A percentile compares a stretch with the other conserved stretches of the same genome.
phyloP scores from a whole-genome alignment of 139 green algal species.

The Tetradesmus lagerheimii region DNA sequence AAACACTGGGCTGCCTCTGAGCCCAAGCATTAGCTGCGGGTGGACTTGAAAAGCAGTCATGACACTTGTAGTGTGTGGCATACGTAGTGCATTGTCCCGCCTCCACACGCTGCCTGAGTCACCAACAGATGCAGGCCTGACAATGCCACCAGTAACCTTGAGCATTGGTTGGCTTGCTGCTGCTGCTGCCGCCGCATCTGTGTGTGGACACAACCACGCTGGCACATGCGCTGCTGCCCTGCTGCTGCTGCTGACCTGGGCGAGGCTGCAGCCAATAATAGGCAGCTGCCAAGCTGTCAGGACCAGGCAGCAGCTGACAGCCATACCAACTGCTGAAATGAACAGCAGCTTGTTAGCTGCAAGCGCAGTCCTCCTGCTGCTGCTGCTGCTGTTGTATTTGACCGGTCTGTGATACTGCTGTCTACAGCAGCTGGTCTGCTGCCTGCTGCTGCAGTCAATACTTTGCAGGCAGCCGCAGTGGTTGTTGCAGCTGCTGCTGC shows the following conservation, averaged over 20 bases:
- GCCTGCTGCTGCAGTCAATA: not conserved
- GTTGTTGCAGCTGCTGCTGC: not conserved
- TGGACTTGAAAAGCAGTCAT: not conserved
- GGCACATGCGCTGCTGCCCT: not conserved
- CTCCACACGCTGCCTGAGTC: not conserved
- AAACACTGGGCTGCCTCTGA: not conserved
- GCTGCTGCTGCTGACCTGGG: not conserved
- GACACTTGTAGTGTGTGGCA: not conserved
- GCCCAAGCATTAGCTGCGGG: not conserved
- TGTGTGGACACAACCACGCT: not conserved
- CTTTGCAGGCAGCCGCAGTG: not conserved
- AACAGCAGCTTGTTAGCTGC: slow-evolving; percentile 21
- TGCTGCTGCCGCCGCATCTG: not conserved
- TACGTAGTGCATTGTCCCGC: not conserved
- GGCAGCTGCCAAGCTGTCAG: slow-evolving; percentile 28
- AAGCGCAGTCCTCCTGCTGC: not conserved
- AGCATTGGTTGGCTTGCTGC: not conserved
- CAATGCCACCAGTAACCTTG: not conserved
- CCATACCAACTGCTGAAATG: slow-evolving; percentile 12
- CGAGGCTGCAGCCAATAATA: not conserved
- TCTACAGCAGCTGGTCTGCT: not conserved
- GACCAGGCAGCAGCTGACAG: not conserved
- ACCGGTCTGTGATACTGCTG: not conserved
- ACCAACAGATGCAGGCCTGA: not conserved
- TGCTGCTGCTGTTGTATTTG: slow-evolving; percentile 5